Evolutionary conservation across 2,329 filamentous ascomycete species (phyloP), one percentile per base, ranked within the genome.

Genomic region (Alternaria burnsii): DNA sequence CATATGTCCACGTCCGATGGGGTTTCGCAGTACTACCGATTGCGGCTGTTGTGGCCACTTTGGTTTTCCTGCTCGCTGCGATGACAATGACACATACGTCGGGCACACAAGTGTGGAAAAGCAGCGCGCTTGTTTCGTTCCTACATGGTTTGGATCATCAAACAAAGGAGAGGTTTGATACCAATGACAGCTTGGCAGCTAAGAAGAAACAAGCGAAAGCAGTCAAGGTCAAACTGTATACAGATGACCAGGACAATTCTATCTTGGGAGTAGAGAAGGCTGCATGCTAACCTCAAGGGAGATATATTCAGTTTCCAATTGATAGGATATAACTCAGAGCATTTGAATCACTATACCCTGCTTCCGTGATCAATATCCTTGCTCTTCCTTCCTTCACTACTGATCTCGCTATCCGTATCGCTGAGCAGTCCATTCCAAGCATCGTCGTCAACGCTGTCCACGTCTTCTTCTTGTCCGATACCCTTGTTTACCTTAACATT

Each of bases 351-450:
- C 24, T 62, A 64, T 7, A 65, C 58, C n/a, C 55, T 59, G 9
- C 12, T 57, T 40, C 51, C 54, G 32, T 57, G 40, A 36, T 68
- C 68, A 22, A 69, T 47, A 44, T 73, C 71, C 50, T 75, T 72
- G 28, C 70, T 75, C 54, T 65, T 70, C 41, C 63, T 58, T 38
- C 57, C 59, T 9, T 68, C 63, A 18, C 61, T 66, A 28, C 68
- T 70, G 4, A 63, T 61, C 3, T 75, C 67, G 52, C 64, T 72
- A 18, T 73, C 73, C 4, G 59, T 68, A 43, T 74, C 74, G 44
- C 70, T 75, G 64, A 77, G 58, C 32, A 77, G 59, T 7, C 72
- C 72, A 53, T 73, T 58, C 73, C 70, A 73, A 11, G 71, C 72
- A 16, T 69, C 70, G 38, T 74, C 71, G 32, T 71, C 67, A 16